Base-by-base conservation (phyloP, 1,139 yeast species). In the Geotrichum restrictum region DNA sequence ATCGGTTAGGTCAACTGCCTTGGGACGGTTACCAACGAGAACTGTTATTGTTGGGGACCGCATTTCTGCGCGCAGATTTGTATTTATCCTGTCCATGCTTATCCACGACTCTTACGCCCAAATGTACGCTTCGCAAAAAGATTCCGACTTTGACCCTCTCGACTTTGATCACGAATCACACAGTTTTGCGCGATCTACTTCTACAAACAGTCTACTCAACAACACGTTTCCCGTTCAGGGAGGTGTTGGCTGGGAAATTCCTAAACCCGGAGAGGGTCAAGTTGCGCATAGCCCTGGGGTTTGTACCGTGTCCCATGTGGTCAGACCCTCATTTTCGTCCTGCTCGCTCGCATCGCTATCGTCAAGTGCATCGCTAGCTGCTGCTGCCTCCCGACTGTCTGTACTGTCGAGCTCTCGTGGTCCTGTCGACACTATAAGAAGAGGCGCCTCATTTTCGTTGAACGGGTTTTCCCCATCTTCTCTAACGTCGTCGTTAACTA, bases 211-310 rank as follows among this genome's bases (percentile, higher is more conserved):
- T 24, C 34, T 27, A 34, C 11, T 13, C 34, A 22, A 31, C 51
- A 1, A 55, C 10, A 39, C 56, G 1, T 51, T 53, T 53, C 31
- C 38, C 6, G 21, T 43, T 11, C 47, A 31, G 8, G 39, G 31
- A 13, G 60, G 51, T 5, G 57, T 56, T 0, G 65, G 66, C n/a
- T 64, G 67, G 67, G 65, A 64, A 32, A 56, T 63, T 11, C 62
- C 64, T 13, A 56, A 55, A 34, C 41, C 37, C 18, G 44, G 52
- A 1, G 46, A 45, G 6, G 55, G 59, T 3, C 54, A 48, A n/a
- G 58, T 62, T 1, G 64, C 56, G 1, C 56, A 56, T 44, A 45
- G 59, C 36, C 39, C 56, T 38, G 37, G 56, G 45, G 37, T 59
- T 50, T 53, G 60, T 51, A 45, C 63, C 2, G 58, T 62, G 52